phyloP scores from a whole-genome alignment of 805 yeast species.

The Wickerhamomyces kurtzmanii region DNA sequence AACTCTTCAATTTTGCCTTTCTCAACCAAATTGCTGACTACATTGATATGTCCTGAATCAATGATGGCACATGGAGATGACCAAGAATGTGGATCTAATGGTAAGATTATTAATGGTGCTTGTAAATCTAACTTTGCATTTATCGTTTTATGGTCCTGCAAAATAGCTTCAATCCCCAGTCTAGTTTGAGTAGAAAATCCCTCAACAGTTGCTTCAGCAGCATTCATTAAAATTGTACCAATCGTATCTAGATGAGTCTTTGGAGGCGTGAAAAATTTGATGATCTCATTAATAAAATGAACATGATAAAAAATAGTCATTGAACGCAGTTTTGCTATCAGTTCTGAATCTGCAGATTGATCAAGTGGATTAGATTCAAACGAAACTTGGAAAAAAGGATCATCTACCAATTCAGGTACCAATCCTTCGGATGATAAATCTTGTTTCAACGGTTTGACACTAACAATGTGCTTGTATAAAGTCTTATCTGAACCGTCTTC shows the following conservation, averaged over 20 bases:
- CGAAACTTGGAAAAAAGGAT: constrained; percentile 72
- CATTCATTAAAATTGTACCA: constrained; percentile 82
- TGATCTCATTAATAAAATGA: constrained; percentile 67
- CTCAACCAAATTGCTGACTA: constrained; percentile 72
- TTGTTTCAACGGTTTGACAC: constrained; percentile 56
- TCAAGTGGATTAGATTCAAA: constrained; percentile 86
- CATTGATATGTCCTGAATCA: constrained; percentile 93
- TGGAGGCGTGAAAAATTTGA: constrained; percentile 78
- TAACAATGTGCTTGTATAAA: constrained; percentile 78
- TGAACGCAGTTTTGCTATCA: constrained; percentile 67
- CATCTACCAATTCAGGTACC: too few relatives aligned
- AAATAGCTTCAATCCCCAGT: constrained; percentile 84
- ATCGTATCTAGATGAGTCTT: constrained; percentile 78
- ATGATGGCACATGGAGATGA: constrained; percentile 82
- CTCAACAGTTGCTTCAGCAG: constrained; percentile 92
- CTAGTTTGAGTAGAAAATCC: constrained; percentile 85
- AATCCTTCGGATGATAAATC: constrained; percentile 23
- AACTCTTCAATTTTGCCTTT: constrained; percentile 58
- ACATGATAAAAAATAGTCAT: constrained; percentile 88
- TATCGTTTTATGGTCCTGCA: constrained; percentile 89
- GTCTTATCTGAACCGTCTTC: constrained; percentile 80
- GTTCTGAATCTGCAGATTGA: constrained; percentile 69
- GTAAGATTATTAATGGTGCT: constrained; percentile 85
- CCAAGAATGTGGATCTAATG: constrained; percentile 71
- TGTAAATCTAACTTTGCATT: constrained; percentile 82